These are phyloP conservation scores for Yamadazyma sp. DNA, from an alignment of 805 yeast species.

Conservation along the genomic window DNA sequence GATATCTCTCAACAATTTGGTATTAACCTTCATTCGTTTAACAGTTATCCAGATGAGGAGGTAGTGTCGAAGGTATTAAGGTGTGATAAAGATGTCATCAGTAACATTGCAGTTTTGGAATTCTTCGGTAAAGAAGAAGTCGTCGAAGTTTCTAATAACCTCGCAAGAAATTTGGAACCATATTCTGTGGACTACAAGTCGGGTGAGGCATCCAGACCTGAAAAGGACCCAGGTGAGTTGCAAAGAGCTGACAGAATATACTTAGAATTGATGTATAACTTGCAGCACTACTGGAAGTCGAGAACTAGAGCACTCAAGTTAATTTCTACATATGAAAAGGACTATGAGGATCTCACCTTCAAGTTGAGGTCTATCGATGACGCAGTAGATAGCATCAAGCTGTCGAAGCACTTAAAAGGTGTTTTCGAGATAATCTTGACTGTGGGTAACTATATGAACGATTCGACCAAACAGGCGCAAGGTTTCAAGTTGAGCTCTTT, in stretches of 20 bases:
- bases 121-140: slow-evolving; percentile 69
- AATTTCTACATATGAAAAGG: slow-evolving; percentile 58
- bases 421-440: slow-evolving; percentile 66
- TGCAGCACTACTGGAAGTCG: slow-evolving; percentile 70
- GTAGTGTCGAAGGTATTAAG: slow-evolving; percentile 53
- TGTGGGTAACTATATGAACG: slow-evolving; percentile 81
- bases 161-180: slow-evolving; percentile 60
- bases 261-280: slow-evolving; percentile 64
- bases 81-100: slow-evolving; percentile 58
- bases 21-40: slow-evolving; percentile 68
- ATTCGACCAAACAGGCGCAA: slow-evolving; percentile 59
- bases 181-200: slow-evolving; percentile 53
- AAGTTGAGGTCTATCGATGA: slow-evolving; percentile 60
- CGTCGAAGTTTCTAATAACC: slow-evolving; percentile 54
- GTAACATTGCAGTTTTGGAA: slow-evolving; percentile 60
- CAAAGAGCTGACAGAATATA: slow-evolving; percentile 72
- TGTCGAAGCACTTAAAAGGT: slow-evolving; percentile 53
- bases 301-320: slow-evolving; percentile 63
- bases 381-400: slow-evolving; percentile 53
- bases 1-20: slow-evolving; percentile 80
- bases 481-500: slow-evolving; percentile 73
- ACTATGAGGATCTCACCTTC: slow-evolving; percentile 57
- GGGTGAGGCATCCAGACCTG: slow-evolving; percentile 38
- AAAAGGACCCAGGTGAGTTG: slow-evolving; percentile 54
- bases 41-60: slow-evolving; percentile 51